A percentile compares a stretch with the other conserved stretches of the same genome.
These are phyloP conservation scores for Cytospora schulzeri DNA, from an alignment of 2,329 filamentous ascomycete genomes.

Conservation along the genomic window DNA sequence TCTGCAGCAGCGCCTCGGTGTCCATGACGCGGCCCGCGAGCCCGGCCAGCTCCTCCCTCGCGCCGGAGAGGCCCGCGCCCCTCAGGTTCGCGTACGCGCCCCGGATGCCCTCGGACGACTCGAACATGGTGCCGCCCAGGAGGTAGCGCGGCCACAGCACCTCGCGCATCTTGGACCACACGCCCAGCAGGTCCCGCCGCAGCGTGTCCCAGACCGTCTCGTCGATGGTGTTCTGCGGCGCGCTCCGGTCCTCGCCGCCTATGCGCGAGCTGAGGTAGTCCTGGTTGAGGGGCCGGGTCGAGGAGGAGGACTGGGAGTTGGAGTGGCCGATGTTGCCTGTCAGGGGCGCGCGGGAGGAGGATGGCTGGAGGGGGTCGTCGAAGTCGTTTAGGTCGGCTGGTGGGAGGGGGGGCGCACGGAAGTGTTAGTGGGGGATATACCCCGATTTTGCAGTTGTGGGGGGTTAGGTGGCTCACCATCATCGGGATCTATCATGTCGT, in stretches of 20 bases:
- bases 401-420: background rate
- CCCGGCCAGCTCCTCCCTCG: conserved; percentile 63
- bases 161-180: conserved; percentile 98
- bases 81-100: conserved; percentile 65
- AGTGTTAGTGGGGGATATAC: background rate
- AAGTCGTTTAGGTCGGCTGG: conserved; percentile 87
- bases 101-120: conserved; percentile 54
- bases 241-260: conserved; percentile 87
- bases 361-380: conserved; percentile 75
- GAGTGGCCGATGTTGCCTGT: conserved; percentile 76
- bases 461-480: conserved; percentile 65
- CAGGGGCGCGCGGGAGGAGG: conserved; percentile 75
- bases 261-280: conserved; percentile 87
- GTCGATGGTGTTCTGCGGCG: conserved; percentile 91
- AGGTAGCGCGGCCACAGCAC: conserved; percentile 96
- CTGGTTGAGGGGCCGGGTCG: conserved; percentile 65
- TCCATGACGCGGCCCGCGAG: conserved; percentile 65
- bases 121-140: conserved; percentile 69
- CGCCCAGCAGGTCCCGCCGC: conserved; percentile 83
- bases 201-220: conserved; percentile 98
- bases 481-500: conserved; percentile 78
- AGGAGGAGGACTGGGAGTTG: conserved; percentile 50
- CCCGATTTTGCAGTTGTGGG: background rate
- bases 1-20: conserved; percentile 62
- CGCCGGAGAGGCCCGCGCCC: conserved; percentile 59